phyloP scores from a whole-genome alignment of 2,329 filamentous ascomycete genomes.

The Cercospora zeae-maydis region DNA sequence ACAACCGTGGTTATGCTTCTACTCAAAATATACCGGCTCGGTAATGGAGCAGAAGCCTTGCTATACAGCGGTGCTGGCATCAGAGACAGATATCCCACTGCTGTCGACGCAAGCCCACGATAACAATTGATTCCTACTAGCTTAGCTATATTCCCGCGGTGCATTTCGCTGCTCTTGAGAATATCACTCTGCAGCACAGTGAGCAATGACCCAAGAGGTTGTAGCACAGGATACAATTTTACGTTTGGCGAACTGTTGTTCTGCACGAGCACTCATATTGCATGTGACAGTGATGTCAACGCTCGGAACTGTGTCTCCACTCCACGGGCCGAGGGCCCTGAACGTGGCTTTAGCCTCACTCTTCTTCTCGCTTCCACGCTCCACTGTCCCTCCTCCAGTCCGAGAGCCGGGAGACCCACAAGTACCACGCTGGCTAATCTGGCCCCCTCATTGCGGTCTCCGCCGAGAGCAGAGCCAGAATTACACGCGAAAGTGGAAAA shows the following conservation, averaged over 20 bases:
- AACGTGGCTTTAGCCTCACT: background rate
- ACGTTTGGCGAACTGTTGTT: background rate
- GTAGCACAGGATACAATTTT: background rate
- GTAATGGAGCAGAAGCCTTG: background rate
- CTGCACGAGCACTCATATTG: background rate
- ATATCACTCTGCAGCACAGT: background rate
- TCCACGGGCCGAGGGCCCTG: background rate
- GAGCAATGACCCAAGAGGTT: too few relatives aligned
- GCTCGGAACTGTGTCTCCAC: background rate
- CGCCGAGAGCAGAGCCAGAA: background rate
- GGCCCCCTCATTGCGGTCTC: background rate
- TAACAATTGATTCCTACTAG: background rate
- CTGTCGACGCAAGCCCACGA: background rate
- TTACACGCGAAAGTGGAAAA: background rate
- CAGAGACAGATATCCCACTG: background rate
- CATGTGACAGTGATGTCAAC: constrained; percentile 6
- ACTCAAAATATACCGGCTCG: background rate
- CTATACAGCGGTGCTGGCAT: background rate
- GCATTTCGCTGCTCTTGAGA: background rate
- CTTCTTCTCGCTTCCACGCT: background rate
- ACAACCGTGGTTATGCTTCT: background rate
- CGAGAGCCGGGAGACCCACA: background rate
- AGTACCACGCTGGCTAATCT: background rate
- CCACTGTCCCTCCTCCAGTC: background rate
- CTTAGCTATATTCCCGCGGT: background rate